Base-by-base conservation (phyloP, 371 early-diverging fungal genomes). In the Conidiobolus incongruus region DNA sequence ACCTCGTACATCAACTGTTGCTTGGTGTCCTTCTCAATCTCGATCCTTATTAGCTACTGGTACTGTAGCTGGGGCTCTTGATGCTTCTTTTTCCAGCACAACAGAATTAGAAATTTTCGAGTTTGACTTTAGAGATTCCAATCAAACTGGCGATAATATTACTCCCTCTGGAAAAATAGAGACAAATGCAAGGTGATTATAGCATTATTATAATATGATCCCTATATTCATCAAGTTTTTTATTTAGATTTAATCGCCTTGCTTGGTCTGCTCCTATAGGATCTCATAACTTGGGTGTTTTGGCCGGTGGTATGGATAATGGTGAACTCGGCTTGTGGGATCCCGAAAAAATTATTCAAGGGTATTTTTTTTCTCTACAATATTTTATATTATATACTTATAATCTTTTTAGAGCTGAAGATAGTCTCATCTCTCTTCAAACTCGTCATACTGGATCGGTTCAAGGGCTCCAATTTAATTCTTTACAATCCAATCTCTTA, bases 231-330 rank as follows among this genome's bases (percentile, higher is more conserved):
- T 31, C 24, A 20, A n/a, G 13, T 7, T 38, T 46, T 11, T 17
- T 13, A 28, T 39, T 13, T 51, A 63, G 87, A 50, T 85, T 88
- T 58, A 83, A 91, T 55, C 81, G 89, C 4, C 59, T 93, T 35
- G 84, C 77, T 15, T 96, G 94, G 93, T 70, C 75, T 38, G 51
- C 52, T 52, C 55, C 59, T 44, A 54, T 66, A 17, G 50, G 62
- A 16, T 68, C 64, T 19, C 61, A 65, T 19, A 62, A 74, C 10
- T 64, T 72, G 41, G 93, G 96, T 47, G 61, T 90, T 10, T 62
- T 96, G 47, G 97, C 85, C 4, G 90, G 91, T 48, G 97, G 94
- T 40, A 70, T 90, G 71, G 94, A 93, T 56, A 87, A 79, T 59
- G 92, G 93, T 33, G 82, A 86, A 47, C 61, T 96, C 30, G 66